Evolutionary conservation across 192 early-diverging fungal genomes (phyloP).

Genomic region (Coemansia sp.): DNA sequence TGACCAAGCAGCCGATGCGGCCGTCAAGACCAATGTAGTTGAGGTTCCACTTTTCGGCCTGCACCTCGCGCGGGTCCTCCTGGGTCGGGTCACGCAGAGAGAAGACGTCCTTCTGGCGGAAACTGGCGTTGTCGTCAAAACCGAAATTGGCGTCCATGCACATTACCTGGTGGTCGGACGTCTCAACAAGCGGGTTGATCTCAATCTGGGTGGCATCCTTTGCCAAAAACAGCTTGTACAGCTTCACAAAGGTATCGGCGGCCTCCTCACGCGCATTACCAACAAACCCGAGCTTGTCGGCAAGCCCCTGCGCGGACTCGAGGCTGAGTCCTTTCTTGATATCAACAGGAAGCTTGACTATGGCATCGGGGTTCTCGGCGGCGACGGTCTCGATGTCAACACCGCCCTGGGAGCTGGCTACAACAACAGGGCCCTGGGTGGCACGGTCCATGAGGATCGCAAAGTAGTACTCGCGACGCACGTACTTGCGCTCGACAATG

Average conservation of each 20-base stretch:
- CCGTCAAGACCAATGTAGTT: slow-evolving; percentile 99
- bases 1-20: slow-evolving; percentile 96
- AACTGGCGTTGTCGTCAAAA: slow-evolving; percentile 99
- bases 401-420: slow-evolving; percentile 96
- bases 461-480: slow-evolving; percentile 98
- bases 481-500: slow-evolving; percentile 95
- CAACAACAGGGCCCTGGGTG: slow-evolving; percentile 90
- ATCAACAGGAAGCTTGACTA: slow-evolving; percentile 88
- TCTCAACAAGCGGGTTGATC: slow-evolving; percentile 98
- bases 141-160: slow-evolving; percentile 99
- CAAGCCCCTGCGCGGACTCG: slow-evolving; percentile 74
- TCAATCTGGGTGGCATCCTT: slow-evolving; percentile 98
- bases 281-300: slow-evolving; percentile 87
- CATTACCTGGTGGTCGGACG: slow-evolving; percentile 81
- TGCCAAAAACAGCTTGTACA: slow-evolving; percentile 96
- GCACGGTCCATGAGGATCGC: slow-evolving; percentile 97
- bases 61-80: slow-evolving; percentile 97
- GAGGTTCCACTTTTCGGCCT: slow-evolving; percentile 93
- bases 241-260: slow-evolving; percentile 84
- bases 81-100: slow-evolving; percentile 87
- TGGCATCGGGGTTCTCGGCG: slow-evolving; percentile 92
- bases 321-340: slow-evolving; percentile 79
- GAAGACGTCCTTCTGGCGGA: slow-evolving; percentile 91
- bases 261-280: slow-evolving; percentile 79
- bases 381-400: slow-evolving; percentile 98